These are phyloP conservation scores for Leonotis leonurus DNA, from an alignment of 257 asterid genomes.

Conservation along the genomic window DNA sequence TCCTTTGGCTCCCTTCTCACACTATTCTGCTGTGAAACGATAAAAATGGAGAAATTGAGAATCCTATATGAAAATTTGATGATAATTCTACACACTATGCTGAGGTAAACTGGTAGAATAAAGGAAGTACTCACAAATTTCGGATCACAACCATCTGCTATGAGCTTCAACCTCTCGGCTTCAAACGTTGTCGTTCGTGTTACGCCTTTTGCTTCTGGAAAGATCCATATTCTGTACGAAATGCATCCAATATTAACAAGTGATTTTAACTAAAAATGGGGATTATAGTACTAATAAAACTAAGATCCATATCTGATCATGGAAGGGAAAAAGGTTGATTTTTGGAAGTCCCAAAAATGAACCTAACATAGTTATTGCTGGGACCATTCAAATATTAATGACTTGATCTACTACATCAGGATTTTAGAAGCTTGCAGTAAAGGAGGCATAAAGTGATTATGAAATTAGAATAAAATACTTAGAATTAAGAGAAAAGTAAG, in stretches of 20 bases:
- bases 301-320: neutral
- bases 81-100: neutral
- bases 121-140: conserved; percentile 45
- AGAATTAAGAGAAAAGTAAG: neutral
- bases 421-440: neutral
- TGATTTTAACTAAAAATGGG: too few relatives aligned
- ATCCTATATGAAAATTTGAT: neutral
- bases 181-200: conserved; percentile 57
- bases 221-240: conserved; percentile 51
- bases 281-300: neutral
- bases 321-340: neutral
- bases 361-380: conserved; percentile 1
- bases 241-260: neutral
- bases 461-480: neutral
- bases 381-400: neutral
- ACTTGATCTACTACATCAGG: neutral
- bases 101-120: neutral
- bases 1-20: conserved; percentile 45
- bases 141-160: conserved; percentile 73
- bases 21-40: conserved; percentile 38
- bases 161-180: conserved; percentile 55
- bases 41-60: neutral
- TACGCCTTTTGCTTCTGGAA: conserved; percentile 57
- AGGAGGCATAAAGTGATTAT: neutral
- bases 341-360: neutral